Conservation (phyloP, 2,329 filamentous ascomycete genomes). For the Lizonia empirigonia region DNA sequence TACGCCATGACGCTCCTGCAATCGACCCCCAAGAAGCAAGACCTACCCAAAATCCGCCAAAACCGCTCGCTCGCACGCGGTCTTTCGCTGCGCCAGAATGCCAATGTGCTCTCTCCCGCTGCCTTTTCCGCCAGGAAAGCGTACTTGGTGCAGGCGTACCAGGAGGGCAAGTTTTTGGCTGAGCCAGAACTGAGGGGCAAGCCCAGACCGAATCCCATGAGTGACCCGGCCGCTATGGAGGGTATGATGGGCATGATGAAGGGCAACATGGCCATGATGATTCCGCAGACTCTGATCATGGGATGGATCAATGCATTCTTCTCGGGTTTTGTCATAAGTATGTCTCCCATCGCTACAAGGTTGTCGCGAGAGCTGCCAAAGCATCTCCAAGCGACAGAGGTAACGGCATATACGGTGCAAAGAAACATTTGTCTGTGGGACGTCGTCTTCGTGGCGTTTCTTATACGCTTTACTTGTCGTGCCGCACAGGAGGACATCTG, state of each 20-base stretch:
- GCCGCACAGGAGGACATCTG: constrained; percentile 1
- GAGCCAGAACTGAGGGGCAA: constrained; percentile 85
- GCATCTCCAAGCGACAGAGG: too few species aligned
- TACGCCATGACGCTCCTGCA: constrained; percentile 94
- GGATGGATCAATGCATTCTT: constrained; percentile 99
- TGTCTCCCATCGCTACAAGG: constrained; percentile 43
- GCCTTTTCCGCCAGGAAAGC: constrained; percentile 83
- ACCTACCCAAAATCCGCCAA: constrained; percentile 78
- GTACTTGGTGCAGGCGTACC: constrained; percentile 78
- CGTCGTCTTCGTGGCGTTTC: not conserved
- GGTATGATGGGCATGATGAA: constrained; percentile 99
- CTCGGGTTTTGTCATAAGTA: constrained; percentile 95
- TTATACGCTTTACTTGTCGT: not conserved
- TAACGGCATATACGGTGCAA: too few species aligned
- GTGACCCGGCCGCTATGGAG: constrained; percentile 95
- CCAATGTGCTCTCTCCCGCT: constrained; percentile 75
- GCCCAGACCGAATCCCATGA: constrained; percentile 90
- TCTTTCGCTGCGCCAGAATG: constrained; percentile 82
- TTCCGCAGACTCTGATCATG: constrained; percentile 98
- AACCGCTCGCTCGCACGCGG: constrained; percentile 82
- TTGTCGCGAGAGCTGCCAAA: too few species aligned
- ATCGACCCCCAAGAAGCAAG: constrained; percentile 79
- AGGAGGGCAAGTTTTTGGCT: constrained; percentile 86
- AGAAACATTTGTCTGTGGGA: too few species aligned
- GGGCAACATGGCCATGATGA: constrained; percentile 99